These are phyloP conservation scores for Plasmodium blacklocki DNA, from an alignment of 169 alveolate species.

Conservation along the genomic window DNA sequence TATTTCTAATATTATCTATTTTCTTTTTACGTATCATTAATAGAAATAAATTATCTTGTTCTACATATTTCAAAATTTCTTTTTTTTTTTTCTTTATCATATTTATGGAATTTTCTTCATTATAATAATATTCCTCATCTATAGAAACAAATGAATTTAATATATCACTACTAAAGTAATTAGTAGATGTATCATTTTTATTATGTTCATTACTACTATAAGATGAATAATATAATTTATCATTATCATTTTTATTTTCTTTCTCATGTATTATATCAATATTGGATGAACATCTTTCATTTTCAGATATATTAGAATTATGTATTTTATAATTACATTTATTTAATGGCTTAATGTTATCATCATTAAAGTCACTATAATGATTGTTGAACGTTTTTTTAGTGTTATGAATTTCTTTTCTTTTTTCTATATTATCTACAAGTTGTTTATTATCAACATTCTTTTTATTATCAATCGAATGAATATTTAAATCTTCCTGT, in stretches of 20 bases:
- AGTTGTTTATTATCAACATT: too few species aligned
- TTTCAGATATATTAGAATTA: not conserved
- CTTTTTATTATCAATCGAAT: too few species aligned
- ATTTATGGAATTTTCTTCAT: not conserved
- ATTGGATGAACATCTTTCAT: not conserved
- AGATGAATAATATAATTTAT: not conserved
- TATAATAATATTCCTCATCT: conserved; percentile 25
- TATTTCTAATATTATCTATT: conserved; percentile 42
- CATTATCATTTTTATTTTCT: too few species aligned
- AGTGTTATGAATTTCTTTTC: not conserved
- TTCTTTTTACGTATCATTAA: conserved; percentile 24
- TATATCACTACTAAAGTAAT: conserved; percentile 36
- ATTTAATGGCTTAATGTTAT: not conserved
- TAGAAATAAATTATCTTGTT: conserved; percentile 37
- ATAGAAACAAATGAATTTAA: conserved; percentile 21
- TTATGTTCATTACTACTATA: conserved; percentile 6
- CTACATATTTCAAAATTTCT: conserved; percentile 8
- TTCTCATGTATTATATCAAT: not conserved
- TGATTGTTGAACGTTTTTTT: too few species aligned
- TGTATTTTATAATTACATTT: not conserved
- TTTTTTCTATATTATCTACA: not conserved
- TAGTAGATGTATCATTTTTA: not conserved
- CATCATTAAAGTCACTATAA: not conserved
- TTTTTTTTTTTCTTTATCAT: conserved; percentile 21
- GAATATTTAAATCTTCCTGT: not conserved